Base-by-base conservation (phyloP, 2,329 filamentous ascomycete species). In the Lecanoromycetidae sp. region DNA sequence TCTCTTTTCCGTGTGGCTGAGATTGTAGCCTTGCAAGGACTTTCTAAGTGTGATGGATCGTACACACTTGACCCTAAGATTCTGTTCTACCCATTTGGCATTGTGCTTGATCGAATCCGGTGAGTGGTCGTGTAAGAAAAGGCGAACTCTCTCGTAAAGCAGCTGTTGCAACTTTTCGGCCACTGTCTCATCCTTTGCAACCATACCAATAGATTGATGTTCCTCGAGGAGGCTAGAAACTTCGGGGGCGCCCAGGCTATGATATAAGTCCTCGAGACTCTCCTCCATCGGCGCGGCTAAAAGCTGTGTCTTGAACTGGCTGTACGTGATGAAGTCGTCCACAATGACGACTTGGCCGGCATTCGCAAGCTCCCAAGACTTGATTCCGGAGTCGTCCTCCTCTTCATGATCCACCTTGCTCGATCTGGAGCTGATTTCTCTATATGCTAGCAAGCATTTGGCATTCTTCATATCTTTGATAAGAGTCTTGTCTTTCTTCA, bases 221-320 rank as follows among this genome's bases (percentile, higher is more conserved):
- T 90, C 82, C 56, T 87, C 79, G 10, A 96, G 83, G 15, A 90
- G 74, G 46, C 74, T 76, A 52, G 84, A 87, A 17, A 98, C 71
- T 46, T 77, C 78, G 36, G 80, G 75, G 3, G 87, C 82, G 1
- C 91, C 91, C 3, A 98, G 78, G 6, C 80, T 74, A 29, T 78
- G 65, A 63, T 98, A 98, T 53, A 98, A 90, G 1, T 75, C 74
- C 60, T 98, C 91, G 1, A 98, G 70, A 0, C 67, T 61, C 53
- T 96, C 91, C 59, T 98, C 91, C 61, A 94, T 85, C 0, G 91
- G 93, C 0, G 88, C 87, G 51, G 84, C 87, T 23, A 94, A 74
- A 25, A 98, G 71, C 52, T 79, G 77, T 44, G 87, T 78, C 59
- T 88, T 90, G 71, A 98, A 98, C 1, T 91, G 71, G 27, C 82